Evolutionary conservation across 352 stramenopile genomes (phyloP), one percentile per base, ranked within the genome.

Genomic region (Pythium volutum): DNA sequence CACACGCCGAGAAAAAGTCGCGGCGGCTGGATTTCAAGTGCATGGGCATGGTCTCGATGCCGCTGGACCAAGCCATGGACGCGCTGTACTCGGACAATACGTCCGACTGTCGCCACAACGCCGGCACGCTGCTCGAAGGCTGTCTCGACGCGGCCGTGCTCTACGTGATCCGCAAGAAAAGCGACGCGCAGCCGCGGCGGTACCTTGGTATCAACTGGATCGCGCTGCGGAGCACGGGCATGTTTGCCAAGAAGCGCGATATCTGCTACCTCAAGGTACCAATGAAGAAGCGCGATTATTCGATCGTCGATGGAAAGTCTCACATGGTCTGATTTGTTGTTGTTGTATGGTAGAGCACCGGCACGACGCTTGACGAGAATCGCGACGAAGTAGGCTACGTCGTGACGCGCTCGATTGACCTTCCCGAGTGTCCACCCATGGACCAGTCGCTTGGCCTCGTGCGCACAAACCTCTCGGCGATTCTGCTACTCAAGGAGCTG

Each of bases 131-230:
- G 4, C 26, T 88, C 48, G 75, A 86, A 49, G 78, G 70, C 49
- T 84, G 70, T 12, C 69, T 90, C 46, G 81, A 90, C 58, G 81
- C 67, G 5, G 75, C 76, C 10, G 78, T 90, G 59, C 70, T 90
- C 31, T 75, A 81, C 45, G 75, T 77, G 25, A 53, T 84, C 25
- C 70, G 78, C 33, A 69, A 68, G 4, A 62, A 55, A 31, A 74
- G 68, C 25, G 69, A 78, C 33, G 43, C 71, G 34, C 55, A 80
- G 48, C 77, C 78, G 29, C 70, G 79, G 52, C 70, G 76, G 49
- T 90, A 80, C 62, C 69, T 90, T 16, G 81, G 81, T n/a, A 73
- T 90, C 52, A 84, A 88, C 62, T 90, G 81, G 81, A 14, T 84
- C 50, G 78, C 77, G 4, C 61, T 67, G 39, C 69, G 74, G 23